These are phyloP conservation scores for Rutstroemia sp. DNA, from an alignment of 2,329 filamentous ascomycete species.

Conservation along the genomic window DNA sequence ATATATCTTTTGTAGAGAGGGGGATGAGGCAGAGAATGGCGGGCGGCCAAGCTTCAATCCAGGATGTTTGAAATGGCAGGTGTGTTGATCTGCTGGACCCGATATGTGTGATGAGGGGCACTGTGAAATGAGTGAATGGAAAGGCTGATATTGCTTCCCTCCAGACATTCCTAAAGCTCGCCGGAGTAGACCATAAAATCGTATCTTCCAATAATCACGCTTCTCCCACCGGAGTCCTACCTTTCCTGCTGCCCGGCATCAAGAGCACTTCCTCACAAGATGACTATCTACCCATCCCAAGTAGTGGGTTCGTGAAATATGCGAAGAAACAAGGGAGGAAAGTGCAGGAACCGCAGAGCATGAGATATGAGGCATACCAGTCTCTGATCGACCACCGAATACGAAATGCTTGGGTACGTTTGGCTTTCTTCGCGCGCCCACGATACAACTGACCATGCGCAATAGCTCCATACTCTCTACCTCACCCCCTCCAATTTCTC, in stretches of 20 bases:
- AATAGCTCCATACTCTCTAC: conserved; percentile 72
- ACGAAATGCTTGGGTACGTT: conserved; percentile 74
- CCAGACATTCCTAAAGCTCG: conserved; percentile 77
- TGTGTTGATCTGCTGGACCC: conserved; percentile 34
- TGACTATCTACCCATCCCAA: conserved; percentile 42
- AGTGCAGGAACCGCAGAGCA: conserved; percentile 41
- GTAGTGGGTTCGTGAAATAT: conserved; percentile 64
- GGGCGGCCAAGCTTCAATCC: conserved; percentile 81
- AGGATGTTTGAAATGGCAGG: conserved; percentile 94
- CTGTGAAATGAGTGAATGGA: neutral
- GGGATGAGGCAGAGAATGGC: conserved; percentile 43
- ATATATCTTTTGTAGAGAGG: conserved; percentile 66
- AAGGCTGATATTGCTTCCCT: conserved; percentile 6
- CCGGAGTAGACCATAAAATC: conserved; percentile 57
- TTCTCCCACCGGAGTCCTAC: conserved; percentile 79
- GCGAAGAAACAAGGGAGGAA: conserved; percentile 43
- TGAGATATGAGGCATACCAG: conserved; percentile 61
- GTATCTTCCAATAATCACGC: conserved; percentile 84
- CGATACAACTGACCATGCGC: neutral
- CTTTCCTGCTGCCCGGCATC: conserved; percentile 65
- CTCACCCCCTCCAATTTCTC: conserved; percentile 58
- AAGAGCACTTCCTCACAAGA: conserved; percentile 28
- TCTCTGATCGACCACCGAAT: conserved; percentile 70
- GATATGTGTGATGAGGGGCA: neutral
- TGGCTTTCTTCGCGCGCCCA: neutral